Evolutionary conservation across 2,329 filamentous ascomycete species (phyloP).

Genomic region (Neonectria magnoliae): DNA sequence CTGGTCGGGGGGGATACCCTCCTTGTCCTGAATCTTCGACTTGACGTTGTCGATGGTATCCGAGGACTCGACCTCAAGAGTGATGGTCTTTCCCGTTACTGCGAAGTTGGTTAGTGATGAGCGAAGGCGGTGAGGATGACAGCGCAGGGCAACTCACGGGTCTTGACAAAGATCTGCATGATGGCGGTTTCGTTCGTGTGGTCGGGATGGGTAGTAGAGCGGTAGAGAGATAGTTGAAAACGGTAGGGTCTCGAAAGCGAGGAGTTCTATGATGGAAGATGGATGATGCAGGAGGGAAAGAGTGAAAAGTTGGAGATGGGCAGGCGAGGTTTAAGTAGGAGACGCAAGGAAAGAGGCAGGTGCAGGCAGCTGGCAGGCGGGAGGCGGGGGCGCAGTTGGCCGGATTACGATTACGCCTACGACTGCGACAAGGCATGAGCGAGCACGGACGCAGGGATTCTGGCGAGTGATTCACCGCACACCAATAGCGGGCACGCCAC

Average conservation of each 20-base stretch:
- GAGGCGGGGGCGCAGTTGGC: slow-evolving; percentile 37
- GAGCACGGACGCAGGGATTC: slow-evolving; percentile 24
- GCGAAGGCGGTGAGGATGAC: not conserved
- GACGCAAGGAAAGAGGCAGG: slow-evolving; percentile 34
- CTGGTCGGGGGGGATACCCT: slow-evolving; percentile 95
- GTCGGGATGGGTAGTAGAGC: slow-evolving; percentile 36
- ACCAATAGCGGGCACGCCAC: slow-evolving; percentile 40
- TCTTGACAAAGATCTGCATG: slow-evolving; percentile 99
- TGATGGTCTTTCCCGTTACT: slow-evolving; percentile 75
- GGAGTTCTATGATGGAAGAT: slow-evolving; percentile 24
- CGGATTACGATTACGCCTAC: slow-evolving; percentile 33
- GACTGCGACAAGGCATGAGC: slow-evolving; percentile 11
- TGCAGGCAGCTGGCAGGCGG: slow-evolving; percentile 43
- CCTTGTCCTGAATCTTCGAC: slow-evolving; percentile 98
- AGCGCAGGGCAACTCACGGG: slow-evolving; percentile 69
- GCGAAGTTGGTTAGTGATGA: slow-evolving; percentile 36
- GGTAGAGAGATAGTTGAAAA: slow-evolving; percentile 20
- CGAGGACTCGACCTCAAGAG: slow-evolving; percentile 79
- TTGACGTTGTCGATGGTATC: slow-evolving; percentile 99
- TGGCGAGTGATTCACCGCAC: slow-evolving; percentile 51
- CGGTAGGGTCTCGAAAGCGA: slow-evolving; percentile 22
- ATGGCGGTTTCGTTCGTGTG: slow-evolving; percentile 51
- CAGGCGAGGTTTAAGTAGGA: slow-evolving; percentile 47
- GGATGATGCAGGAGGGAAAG: slow-evolving; percentile 29
- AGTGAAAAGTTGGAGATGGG: slow-evolving; percentile 31